Evolutionary conservation across 2,329 filamentous ascomycete genomes (phyloP).

Genomic region (Harringtonia lauricola): DNA sequence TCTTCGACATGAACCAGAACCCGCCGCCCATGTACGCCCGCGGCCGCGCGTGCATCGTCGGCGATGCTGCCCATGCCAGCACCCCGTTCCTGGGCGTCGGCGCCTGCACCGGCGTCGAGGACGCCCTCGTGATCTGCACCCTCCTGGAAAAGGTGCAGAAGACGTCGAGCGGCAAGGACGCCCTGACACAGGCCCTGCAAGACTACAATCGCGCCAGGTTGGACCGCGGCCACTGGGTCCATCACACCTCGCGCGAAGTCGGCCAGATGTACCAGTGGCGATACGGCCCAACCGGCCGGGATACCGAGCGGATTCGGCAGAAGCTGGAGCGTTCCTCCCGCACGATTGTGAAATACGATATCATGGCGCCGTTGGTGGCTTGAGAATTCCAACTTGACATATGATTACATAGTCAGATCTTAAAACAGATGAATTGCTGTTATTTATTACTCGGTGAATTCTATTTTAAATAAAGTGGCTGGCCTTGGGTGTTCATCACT

Average conservation of each 20-base stretch:
- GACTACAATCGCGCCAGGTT: not conserved
- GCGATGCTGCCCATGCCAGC: constrained; percentile 44
- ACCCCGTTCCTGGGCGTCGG: constrained; percentile 12
- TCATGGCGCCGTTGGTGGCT: no score
- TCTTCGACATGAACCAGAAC: not conserved
- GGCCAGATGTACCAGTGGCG: not conserved
- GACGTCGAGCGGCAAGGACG: not conserved
- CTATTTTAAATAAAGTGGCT: no score
- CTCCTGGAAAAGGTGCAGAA: constrained; percentile 1
- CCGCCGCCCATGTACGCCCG: constrained; percentile 31
- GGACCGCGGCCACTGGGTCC: not conserved
- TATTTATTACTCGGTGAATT: no score
- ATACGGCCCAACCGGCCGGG: not conserved
- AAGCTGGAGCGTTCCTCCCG: not conserved
- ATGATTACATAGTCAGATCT: no score
- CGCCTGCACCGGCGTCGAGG: constrained; percentile 12
- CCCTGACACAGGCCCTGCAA: not conserved
- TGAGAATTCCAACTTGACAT: no score
- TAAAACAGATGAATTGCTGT: no score
- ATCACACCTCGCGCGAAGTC: not conserved
- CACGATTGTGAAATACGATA: not conserved
- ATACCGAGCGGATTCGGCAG: not conserved
- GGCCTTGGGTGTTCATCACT: no score
- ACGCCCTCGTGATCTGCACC: constrained; percentile 11
- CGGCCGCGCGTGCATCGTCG: constrained; percentile 32